Base-by-base conservation (phyloP, 1,284 basidiomycete genomes). In the Austroboletus novae-zelandiae region DNA sequence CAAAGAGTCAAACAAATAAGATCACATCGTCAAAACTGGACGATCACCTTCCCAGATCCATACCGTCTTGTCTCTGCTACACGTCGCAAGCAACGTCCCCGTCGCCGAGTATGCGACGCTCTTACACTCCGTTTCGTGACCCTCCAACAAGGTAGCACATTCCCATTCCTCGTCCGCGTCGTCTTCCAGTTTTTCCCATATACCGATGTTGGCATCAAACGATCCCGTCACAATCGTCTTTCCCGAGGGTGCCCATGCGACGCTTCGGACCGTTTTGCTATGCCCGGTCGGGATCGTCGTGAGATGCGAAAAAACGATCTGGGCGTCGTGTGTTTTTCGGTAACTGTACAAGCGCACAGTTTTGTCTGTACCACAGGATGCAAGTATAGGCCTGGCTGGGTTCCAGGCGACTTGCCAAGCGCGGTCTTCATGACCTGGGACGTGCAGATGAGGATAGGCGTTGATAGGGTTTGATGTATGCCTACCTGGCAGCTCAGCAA, bases 81-180 rank as follows among this genome's bases (percentile, higher is more conserved):
- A 98, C 60, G 88, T 94, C 7, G 96, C 96, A 15, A 99, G 75
- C 25, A 98, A 71, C 6, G 79, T 87, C 0, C 95, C 97, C 23
- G 78, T 75, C 40, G 72, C 74, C 17, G 90, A 95, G 71, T 93
- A 99, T 4, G 86, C 90, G 0, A 98, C 90, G 58, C 87, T 83
- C 76, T 99, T 99, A 75, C 95, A 98, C 69, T 99, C 97, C 45
- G 89, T 95, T 68, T 99, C 97, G 66, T 99, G 97, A 0, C 97
- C 97, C 66, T 98, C 95, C 31, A 98, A 71, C 40, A 91, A 81
- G 45, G 86, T 87, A 50, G 89, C 81, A 66, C 94, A 95, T 61
- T 96, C 92, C 90, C 93, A 91, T 54, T 88, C 85, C 2, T 60
- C 62, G 13, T 60, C 62, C 17, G 67, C 71, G 9, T 3, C 67